Conservation (phyloP, 2,329 filamentous ascomycete genomes). For the Penicillium sp. region DNA sequence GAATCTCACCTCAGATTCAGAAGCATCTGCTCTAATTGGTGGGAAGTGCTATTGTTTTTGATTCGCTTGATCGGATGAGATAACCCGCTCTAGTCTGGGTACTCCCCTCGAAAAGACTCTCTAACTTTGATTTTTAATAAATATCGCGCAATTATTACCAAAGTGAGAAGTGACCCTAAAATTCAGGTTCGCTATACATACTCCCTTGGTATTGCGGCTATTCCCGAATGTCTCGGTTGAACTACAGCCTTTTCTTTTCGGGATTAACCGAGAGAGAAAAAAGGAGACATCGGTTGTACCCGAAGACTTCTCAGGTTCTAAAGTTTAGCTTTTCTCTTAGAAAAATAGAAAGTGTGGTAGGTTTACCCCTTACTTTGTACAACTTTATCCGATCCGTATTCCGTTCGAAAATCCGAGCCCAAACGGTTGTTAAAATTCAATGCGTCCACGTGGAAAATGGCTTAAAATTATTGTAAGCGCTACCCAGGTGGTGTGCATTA, state of each 20-base stretch:
- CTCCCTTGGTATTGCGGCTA: neutral
- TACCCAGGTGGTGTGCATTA: conserved; percentile 10
- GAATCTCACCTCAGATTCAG: conserved; percentile 11
- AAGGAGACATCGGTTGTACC: neutral
- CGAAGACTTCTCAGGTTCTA: neutral
- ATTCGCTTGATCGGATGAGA: neutral
- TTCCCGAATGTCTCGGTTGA: neutral
- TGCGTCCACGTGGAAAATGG: neutral
- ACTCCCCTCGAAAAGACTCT: neutral
- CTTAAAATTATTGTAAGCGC: neutral
- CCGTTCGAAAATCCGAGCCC: neutral
- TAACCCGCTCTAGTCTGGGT: neutral
- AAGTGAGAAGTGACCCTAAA: neutral
- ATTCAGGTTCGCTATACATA: neutral
- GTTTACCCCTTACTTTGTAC: too few relatives aligned
- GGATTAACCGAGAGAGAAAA: neutral
- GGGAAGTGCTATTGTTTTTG: neutral
- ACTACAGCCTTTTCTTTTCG: neutral
- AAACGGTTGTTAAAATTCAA: neutral
- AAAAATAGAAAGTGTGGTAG: too few relatives aligned
- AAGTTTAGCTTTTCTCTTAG: too few relatives aligned
- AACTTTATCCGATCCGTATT: too few relatives aligned
- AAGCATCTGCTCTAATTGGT: neutral
- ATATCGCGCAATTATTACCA: neutral
- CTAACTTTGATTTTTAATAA: neutral